A percentile compares a stretch with the other conserved stretches of the same genome.
phyloP scores from a whole-genome alignment of 192 early-diverging fungal genomes.

The Funneliformis geosporum region DNA sequence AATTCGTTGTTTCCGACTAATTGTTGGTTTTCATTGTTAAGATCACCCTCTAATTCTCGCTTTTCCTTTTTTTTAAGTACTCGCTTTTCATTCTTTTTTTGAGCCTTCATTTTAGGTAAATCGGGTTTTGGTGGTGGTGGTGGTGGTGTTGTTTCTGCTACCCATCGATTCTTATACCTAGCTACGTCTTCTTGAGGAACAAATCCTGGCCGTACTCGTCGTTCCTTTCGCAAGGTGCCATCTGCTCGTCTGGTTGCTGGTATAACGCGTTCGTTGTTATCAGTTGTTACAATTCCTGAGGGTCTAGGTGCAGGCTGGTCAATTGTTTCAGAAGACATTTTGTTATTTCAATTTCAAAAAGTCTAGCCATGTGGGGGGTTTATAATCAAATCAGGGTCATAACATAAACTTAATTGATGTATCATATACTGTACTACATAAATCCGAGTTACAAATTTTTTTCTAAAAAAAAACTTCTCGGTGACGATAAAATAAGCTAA shows the following conservation, averaged over 20 bases:
- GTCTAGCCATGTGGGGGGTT: not conserved
- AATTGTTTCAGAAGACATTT: not conserved
- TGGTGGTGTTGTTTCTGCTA: constrained; percentile 42
- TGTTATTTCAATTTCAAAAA: not conserved
- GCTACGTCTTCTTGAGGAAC: constrained; percentile 64
- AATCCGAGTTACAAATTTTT: no score
- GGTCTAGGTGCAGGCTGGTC: not conserved
- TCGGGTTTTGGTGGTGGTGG: not conserved
- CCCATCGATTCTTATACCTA: constrained; percentile 59
- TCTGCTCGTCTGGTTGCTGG: constrained; percentile 67
- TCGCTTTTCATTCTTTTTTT: constrained; percentile 56
- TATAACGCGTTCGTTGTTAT: constrained; percentile 56
- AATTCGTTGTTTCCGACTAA: constrained; percentile 2
- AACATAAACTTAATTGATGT: not conserved
- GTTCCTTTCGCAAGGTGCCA: constrained; percentile 68
- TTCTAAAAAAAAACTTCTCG: not conserved
- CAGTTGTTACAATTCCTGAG: constrained; percentile 23
- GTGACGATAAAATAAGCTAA: not conserved
- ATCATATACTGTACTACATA: not conserved
- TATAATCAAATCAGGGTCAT: not conserved
- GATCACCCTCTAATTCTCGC: not conserved
- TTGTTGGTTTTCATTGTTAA: not conserved
- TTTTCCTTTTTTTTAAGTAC: constrained; percentile 47
- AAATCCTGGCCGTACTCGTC: constrained; percentile 69
- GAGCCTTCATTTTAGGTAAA: constrained; percentile 43